Percentiles rank a stretch among this genome's conserved stretches.
Evolutionary conservation across 345 rosid species (phyloP).

Genomic region (Geranium brycei): DNA sequence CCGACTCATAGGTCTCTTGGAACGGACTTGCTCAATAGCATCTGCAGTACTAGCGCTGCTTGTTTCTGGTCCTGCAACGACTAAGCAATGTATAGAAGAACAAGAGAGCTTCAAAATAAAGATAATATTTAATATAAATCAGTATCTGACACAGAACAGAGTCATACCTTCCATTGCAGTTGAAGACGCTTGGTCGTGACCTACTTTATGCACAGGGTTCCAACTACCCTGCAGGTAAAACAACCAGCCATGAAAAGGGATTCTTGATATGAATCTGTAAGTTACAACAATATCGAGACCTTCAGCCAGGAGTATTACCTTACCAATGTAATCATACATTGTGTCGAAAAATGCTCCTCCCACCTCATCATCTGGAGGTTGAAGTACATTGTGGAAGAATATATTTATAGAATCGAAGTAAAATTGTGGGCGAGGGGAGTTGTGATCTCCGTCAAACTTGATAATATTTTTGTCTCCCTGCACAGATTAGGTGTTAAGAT

Average conservation of each 20-base stretch:
- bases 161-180: conserved; percentile 32
- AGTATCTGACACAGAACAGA: neutral
- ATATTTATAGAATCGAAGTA: conserved; percentile 92
- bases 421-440: conserved; percentile 89
- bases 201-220: conserved; percentile 37
- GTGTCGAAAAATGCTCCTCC: conserved; percentile 45
- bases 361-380: conserved; percentile 74
- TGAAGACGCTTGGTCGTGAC: conserved; percentile 37
- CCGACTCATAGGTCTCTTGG: conserved; percentile 77
- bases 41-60: conserved; percentile 42
- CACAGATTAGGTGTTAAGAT: conserved; percentile 12
- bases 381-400: conserved; percentile 90
- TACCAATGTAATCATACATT: conserved; percentile 53
- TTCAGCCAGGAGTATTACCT: conserved; percentile 33
- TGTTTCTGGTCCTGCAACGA: conserved; percentile 31
- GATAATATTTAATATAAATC: no score
- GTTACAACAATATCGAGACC: conserved; percentile 6
- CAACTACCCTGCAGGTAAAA: conserved; percentile 50
- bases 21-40: conserved; percentile 51
- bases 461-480: conserved; percentile 98
- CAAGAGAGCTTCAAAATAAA: conserved; percentile 6
- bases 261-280: neutral
- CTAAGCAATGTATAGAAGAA: conserved; percentile 4
- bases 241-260: conserved; percentile 16
- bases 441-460: conserved; percentile 98